Conservation (phyloP, 2,329 filamentous ascomycete genomes). For the Monilinia fructigena region DNA sequence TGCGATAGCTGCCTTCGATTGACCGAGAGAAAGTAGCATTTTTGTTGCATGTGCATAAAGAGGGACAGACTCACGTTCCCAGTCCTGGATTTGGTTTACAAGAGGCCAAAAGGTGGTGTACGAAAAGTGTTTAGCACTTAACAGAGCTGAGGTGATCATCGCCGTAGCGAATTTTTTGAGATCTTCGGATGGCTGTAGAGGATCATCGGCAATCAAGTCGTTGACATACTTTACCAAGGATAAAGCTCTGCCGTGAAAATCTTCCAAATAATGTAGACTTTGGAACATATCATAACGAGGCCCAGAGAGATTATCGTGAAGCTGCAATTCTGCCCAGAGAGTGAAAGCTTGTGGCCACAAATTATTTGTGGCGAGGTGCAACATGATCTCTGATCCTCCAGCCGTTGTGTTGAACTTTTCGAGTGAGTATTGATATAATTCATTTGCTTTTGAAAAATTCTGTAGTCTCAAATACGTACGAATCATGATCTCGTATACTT, state of each 20-base stretch:
- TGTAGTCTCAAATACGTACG: constrained; percentile 46
- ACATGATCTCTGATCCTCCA: constrained; percentile 33
- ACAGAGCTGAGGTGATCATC: constrained; percentile 29
- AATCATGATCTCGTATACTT: constrained; percentile 48
- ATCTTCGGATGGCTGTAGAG: neutral
- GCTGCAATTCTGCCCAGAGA: constrained; percentile 30
- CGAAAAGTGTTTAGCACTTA: constrained; percentile 26
- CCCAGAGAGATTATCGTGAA: constrained; percentile 13
- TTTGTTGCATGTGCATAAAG: constrained; percentile 30
- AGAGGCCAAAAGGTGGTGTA: constrained; percentile 28
- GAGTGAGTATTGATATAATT: constrained; percentile 30
- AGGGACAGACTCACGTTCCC: constrained; percentile 26
- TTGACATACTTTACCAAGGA: constrained; percentile 28
- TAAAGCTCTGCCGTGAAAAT: constrained; percentile 10
- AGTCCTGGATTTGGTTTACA: constrained; percentile 30
- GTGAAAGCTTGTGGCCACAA: constrained; percentile 33
- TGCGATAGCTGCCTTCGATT: constrained; percentile 29
- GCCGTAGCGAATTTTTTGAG: constrained; percentile 27
- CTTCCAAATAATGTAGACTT: constrained; percentile 7
- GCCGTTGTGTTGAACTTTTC: constrained; percentile 27
- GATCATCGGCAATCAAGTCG: neutral
- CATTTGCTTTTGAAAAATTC: constrained; percentile 41
- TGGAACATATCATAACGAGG: constrained; percentile 26
- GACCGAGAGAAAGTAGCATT: constrained; percentile 29
- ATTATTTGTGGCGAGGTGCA: constrained; percentile 30